Base-by-base conservation (phyloP, 208 protist species). In the Dictyostelium gargantuum region DNA sequence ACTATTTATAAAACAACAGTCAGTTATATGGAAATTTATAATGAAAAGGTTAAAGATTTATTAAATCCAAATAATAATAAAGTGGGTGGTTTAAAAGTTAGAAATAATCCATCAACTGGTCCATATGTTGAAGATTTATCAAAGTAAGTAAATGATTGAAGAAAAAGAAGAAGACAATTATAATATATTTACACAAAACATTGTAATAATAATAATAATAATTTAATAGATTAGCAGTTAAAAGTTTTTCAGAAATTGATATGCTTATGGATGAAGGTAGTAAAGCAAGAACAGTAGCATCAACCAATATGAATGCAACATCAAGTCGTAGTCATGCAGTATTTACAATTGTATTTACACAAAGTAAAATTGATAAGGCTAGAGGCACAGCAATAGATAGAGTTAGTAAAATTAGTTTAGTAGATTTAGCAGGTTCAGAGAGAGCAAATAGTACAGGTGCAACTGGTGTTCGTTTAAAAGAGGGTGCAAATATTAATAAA, bases 381-480 rank as follows among this genome's bases (percentile, higher is more conserved):
- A 56, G 86, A 42, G 61, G 76, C 68, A 63, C 76, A 10, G 74
- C 85, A 42, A 58, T 91, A 23, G 75, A 91, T 44, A 44, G 85
- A 44, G 85, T 81, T n/a, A 85, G 76, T 48, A 97, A 97, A 35
- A 97, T 98, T 91, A 97, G 92, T 91, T 96, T 99, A 29, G 98
- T 99, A 13, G 98, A 99, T 91, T 95, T 99, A 13, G 98, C 98
- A 1, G 98, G 98, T 44, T 98, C 95, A 74, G 98, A 99, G 95
- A 96, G 98, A 19, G 94, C 98, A 40, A 97, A 98, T 82, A 97
- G 96, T 68, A 97, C 97, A 11, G 94, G 97, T 40, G 95, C 68
- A 46, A 94, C 50, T 63, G 94, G 81, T 76, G 58, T 93, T 8
- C 58, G 91, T 63, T 63, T 93, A 23, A 93, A 93, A 19, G 96